phyloP scores from a whole-genome alignment of 148 eudicot genomes.

The Silene latifolia region DNA sequence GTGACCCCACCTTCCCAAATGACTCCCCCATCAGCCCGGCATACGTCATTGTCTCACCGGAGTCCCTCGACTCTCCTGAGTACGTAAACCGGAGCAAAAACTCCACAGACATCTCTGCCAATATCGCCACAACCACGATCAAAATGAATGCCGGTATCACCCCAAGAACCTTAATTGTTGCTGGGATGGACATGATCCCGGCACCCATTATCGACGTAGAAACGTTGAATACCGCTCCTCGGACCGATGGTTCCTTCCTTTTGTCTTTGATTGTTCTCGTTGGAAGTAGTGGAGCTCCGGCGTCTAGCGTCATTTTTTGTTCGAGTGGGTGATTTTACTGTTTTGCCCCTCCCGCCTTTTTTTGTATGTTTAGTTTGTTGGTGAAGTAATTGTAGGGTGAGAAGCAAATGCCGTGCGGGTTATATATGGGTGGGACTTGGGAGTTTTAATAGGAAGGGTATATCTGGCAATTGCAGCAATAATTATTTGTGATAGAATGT shows the following conservation, averaged over 20 bases:
- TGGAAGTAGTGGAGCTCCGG: conserved; percentile 20
- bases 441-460: background rate
- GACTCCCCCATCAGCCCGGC: conserved; percentile 92
- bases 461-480: background rate
- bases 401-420: background rate
- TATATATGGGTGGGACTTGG: background rate
- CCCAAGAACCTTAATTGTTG: conserved; percentile 81
- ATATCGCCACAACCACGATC: conserved; percentile 50
- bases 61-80: conserved; percentile 37
- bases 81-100: conserved; percentile 65
- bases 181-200: conserved; percentile 95
- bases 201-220: conserved; percentile 89
- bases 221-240: conserved; percentile 86
- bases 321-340: too few relatives aligned
- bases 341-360: background rate
- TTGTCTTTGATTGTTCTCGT: background rate
- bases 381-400: background rate
- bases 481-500: background rate
- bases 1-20: conserved; percentile 65
- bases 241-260: conserved; percentile 27
- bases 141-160: conserved; percentile 63
- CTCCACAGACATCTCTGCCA: conserved; percentile 79
- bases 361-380: background rate
- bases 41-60: conserved; percentile 53
- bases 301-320: conserved; percentile 19